These are phyloP conservation scores for Calvatia gigantea DNA, from an alignment of 768 basidiomycete species.

Conservation along the genomic window DNA sequence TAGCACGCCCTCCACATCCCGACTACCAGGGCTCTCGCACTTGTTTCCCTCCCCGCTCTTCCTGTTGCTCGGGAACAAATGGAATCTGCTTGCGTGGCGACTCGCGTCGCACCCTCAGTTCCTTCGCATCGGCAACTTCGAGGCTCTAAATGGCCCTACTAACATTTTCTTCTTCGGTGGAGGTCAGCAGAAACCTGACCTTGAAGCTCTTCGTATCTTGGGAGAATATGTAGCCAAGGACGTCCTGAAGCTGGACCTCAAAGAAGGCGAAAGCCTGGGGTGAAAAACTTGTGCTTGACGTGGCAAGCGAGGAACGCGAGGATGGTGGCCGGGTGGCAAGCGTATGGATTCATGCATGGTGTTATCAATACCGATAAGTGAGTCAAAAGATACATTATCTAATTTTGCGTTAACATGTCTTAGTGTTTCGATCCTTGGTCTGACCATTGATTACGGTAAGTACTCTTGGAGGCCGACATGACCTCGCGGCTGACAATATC, in stretches of 20 bases:
- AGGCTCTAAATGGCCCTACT: conserved; percentile 74
- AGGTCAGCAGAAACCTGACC: conserved; percentile 71
- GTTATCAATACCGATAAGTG: conserved; percentile 98
- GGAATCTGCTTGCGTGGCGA: conserved; percentile 71
- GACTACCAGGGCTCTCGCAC: conserved; percentile 81
- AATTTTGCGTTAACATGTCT: conserved; percentile 9
- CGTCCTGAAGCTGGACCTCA: conserved; percentile 51
- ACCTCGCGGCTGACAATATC: conserved; percentile 1
- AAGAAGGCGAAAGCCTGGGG: conserved; percentile 65
- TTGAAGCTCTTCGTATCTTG: conserved; percentile 69
- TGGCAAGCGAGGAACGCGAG: conserved; percentile 78
- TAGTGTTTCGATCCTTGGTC: conserved; percentile 69
- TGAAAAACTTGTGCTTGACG: conserved; percentile 68
- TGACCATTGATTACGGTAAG: conserved; percentile 76
- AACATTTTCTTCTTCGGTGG: conserved; percentile 68
- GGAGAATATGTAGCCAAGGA: conserved; percentile 68
- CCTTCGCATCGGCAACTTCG: conserved; percentile 88
- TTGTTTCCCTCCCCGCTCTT: conserved; percentile 71
- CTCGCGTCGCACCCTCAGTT: conserved; percentile 88
- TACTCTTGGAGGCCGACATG: background rate
- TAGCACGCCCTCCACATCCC: conserved; percentile 79
- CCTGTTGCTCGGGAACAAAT: conserved; percentile 71
- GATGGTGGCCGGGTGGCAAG: conserved; percentile 97
- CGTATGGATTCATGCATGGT: conserved; percentile 91
- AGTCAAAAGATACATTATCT: conserved; percentile 13